A percentile compares a stretch with the other conserved stretches of the same genome.
These are phyloP conservation scores for Platanthera guangdongensis DNA, from an alignment of 106 monocot genomes.

Conservation along the genomic window DNA sequence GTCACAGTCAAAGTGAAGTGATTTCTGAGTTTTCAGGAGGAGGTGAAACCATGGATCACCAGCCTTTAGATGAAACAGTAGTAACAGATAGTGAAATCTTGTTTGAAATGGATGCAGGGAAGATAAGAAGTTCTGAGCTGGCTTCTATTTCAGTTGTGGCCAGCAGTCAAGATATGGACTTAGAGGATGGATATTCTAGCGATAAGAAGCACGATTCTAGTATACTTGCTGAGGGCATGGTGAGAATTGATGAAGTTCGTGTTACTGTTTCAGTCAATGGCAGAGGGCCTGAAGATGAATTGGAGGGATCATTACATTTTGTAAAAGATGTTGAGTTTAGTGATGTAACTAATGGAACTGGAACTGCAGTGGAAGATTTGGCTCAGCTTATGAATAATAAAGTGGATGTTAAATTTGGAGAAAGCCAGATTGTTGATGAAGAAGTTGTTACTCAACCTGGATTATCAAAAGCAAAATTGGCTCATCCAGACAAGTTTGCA, in stretches of 20 bases:
- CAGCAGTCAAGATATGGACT: constrained; percentile 5
- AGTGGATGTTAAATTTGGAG: background rate
- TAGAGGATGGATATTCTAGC: background rate
- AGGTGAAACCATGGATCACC: background rate
- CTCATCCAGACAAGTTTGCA: background rate
- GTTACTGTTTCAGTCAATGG: background rate
- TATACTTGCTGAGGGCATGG: background rate
- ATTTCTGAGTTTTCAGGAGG: background rate
- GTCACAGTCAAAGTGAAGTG: background rate
- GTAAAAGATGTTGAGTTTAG: background rate
- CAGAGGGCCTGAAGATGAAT: background rate
- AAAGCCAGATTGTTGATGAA: background rate
- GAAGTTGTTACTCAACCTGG: background rate
- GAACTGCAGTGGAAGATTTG: background rate
- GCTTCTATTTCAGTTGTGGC: background rate
- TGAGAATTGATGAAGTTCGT: background rate
- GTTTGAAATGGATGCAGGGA: background rate
- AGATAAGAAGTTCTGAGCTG: background rate
- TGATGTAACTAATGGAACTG: background rate
- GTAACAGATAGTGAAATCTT: background rate
- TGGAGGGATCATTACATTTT: background rate
- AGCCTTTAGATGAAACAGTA: background rate
- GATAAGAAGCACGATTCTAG: background rate
- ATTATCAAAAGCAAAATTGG: background rate
- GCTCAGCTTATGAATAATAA: background rate